phyloP scores from a whole-genome alignment of 352 stramenopile genomes.

The Blastocystis sp. region DNA sequence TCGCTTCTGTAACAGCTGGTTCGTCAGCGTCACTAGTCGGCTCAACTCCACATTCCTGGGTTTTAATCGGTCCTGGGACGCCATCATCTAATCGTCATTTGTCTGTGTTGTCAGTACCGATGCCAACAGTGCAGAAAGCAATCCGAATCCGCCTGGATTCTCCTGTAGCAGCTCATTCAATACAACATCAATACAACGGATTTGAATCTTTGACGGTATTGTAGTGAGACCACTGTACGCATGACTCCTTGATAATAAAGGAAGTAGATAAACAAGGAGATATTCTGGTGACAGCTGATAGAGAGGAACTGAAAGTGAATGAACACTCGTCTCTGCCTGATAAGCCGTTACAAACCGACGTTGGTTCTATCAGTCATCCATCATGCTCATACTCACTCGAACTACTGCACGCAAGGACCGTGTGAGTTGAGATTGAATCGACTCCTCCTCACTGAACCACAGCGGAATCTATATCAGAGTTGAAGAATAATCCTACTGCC shows the following conservation, averaged over 20 bases:
- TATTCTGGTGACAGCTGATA: conserved; percentile 18
- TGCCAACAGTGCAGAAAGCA: background rate
- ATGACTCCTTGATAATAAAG: background rate
- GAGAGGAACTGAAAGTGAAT: background rate
- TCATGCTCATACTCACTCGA: background rate
- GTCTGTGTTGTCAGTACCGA: background rate
- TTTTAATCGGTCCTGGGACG: background rate
- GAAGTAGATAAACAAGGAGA: background rate
- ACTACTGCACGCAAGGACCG: background rate
- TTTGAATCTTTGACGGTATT: background rate
- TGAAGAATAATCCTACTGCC: background rate
- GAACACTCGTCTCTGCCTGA: background rate
- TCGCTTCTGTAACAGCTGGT: background rate
- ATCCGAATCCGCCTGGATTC: background rate
- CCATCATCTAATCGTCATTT: background rate
- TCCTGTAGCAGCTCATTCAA: background rate
- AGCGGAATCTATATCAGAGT: background rate
- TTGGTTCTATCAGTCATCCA: background rate
- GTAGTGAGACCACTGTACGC: background rate
- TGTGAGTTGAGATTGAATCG: background rate
- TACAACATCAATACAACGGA: background rate
- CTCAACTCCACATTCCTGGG: background rate
- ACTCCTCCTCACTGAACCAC: background rate
- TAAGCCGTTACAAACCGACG: background rate
- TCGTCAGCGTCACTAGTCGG: background rate